Percentiles rank a stretch among this genome's conserved stretches.
Conservation (phyloP, 164 flowering plant species). For the Liriodendron chinense region DNA sequence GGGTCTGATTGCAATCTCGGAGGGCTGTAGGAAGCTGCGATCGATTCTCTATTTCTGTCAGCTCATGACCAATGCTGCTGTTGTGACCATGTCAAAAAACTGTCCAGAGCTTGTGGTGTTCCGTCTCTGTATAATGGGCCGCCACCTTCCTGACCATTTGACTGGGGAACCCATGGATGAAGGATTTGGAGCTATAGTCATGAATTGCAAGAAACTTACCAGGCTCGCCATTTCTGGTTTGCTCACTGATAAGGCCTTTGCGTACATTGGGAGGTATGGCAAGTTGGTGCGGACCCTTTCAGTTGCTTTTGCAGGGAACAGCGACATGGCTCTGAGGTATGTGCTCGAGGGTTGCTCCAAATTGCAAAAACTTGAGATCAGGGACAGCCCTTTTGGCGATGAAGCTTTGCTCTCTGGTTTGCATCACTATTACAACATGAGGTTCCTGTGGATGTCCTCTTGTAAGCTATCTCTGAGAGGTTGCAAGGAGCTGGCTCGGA, state of each 20-base stretch:
- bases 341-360: constrained; percentile 76
- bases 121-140: constrained; percentile 81
- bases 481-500: constrained; percentile 54
- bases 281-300: constrained; percentile 73
- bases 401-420: constrained; percentile 60
- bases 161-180: constrained; percentile 84
- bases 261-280: constrained; percentile 67
- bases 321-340: constrained; percentile 60
- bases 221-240: constrained; percentile 76
- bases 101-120: constrained; percentile 75
- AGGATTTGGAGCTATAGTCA: constrained; percentile 89
- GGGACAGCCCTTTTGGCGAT: constrained; percentile 91
- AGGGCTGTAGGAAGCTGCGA: constrained; percentile 66
- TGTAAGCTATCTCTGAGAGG: constrained; percentile 56
- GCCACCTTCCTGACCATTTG: constrained; percentile 62
- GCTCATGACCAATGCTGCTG: constrained; percentile 77
- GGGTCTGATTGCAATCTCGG: constrained; percentile 72
- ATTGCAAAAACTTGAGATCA: constrained; percentile 81
- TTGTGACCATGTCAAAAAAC: constrained; percentile 71
- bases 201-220: constrained; percentile 76
- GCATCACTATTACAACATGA: constrained; percentile 73
- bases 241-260: constrained; percentile 71
- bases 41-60: constrained; percentile 78
- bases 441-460: constrained; percentile 82
- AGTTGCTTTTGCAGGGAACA: constrained; percentile 83